These are phyloP conservation scores for Ustilago lituana DNA, from an alignment of 1,284 basidiomycete genomes.

Conservation along the genomic window DNA sequence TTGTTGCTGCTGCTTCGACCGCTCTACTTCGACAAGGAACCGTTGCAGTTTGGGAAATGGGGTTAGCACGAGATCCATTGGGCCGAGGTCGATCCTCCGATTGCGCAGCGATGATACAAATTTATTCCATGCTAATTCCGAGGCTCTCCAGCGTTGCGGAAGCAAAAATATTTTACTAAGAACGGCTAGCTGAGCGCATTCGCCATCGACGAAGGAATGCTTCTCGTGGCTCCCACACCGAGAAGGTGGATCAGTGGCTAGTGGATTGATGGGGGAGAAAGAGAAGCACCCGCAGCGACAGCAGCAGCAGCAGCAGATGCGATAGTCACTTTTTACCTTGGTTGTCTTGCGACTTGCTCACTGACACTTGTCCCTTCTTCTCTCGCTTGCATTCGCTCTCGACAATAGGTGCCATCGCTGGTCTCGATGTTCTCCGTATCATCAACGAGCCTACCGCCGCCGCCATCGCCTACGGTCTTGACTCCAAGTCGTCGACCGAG, in stretches of 20 bases:
- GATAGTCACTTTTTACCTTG: no score
- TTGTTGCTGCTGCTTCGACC: constrained; percentile 1
- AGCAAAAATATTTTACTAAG: constrained; percentile 55
- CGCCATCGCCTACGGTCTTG: constrained; percentile 72
- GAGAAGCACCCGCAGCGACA: background rate
- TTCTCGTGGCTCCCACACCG: no score
- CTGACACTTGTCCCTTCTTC: constrained; percentile 1
- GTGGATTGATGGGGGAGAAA: background rate
- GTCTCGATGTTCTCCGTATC: constrained; percentile 76
- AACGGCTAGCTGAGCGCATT: constrained; percentile 60
- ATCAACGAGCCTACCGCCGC: constrained; percentile 74
- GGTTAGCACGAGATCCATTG: no score
- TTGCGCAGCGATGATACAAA: constrained; percentile 63
- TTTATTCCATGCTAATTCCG: constrained; percentile 68
- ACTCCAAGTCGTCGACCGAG: constrained; percentile 71
- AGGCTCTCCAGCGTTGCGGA: constrained; percentile 54
- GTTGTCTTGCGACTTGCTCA: no score
- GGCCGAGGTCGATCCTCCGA: no score
- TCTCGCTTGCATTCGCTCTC: background rate
- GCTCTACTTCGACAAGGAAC: background rate
- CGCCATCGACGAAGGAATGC: no score
- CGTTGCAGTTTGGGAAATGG: no score
- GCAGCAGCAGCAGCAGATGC: constrained; percentile 9
- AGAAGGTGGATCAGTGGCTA: background rate
- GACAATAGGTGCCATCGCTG: constrained; percentile 72